phyloP scores from a whole-genome alignment of 2,329 filamentous ascomycete species.

The Leptodontidium sp. region DNA sequence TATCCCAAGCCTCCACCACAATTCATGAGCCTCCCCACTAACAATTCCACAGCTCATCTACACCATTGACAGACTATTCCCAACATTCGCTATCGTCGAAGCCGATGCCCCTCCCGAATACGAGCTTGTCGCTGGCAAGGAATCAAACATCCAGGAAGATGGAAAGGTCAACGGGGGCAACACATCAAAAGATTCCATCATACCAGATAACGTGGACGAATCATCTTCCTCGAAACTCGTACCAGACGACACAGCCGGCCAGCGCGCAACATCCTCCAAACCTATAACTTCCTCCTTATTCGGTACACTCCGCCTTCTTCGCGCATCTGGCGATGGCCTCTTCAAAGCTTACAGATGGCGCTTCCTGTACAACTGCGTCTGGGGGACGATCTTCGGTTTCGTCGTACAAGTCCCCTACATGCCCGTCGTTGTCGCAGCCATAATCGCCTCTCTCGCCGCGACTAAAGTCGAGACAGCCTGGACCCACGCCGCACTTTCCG shows the following conservation, averaged over 20 bases:
- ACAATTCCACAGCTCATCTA: conserved; percentile 14
- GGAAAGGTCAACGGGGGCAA: background rate
- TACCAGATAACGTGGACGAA: background rate
- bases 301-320: conserved; percentile 3
- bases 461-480: conserved; percentile 16
- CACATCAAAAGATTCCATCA: background rate
- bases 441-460: background rate
- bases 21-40: background rate
- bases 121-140: conserved; percentile 6
- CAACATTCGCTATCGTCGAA: conserved; percentile 15
- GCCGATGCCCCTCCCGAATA: conserved; percentile 18
- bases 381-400: background rate
- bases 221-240: conserved; percentile 10
- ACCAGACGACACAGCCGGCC: conserved; percentile 12
- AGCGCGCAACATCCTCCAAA: background rate
- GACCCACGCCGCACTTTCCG: conserved; percentile 1
- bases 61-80: conserved; percentile 2
- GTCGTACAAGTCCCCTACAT: background rate
- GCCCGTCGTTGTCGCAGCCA: background rate
- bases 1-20: background rate
- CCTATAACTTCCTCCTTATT: conserved; percentile 1
- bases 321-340: background rate
- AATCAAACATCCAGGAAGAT: background rate
- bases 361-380: background rate
- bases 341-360: conserved; percentile 8